phyloP scores from a whole-genome alignment of 2,329 filamentous ascomycete species.

The Lachnellula arida region DNA sequence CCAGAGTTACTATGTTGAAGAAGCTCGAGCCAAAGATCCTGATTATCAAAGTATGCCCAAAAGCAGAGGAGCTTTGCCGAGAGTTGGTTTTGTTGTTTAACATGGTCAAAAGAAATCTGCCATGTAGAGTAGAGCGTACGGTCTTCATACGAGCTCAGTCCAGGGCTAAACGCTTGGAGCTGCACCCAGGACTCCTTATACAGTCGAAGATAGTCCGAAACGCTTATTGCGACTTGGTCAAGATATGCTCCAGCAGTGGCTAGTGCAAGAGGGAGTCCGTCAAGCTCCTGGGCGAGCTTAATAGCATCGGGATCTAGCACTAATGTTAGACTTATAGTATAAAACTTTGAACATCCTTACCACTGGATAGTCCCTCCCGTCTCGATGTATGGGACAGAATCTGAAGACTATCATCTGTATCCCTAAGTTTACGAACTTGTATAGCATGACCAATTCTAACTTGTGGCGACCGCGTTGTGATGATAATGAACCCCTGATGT shows the following conservation, averaged over 20 bases:
- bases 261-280: conserved; percentile 44
- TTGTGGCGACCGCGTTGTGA: conserved; percentile 13
- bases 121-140: conserved; percentile 35
- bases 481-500: conserved; percentile 15
- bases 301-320: conserved; percentile 12
- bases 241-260: conserved; percentile 44
- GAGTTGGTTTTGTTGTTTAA: conserved; percentile 28
- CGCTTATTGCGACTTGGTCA: conserved; percentile 36
- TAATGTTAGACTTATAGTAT: conserved; percentile 4
- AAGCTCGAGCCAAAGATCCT: conserved; percentile 42
- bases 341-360: conserved; percentile 5
- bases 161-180: conserved; percentile 29
- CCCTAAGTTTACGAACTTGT: conserved; percentile 1
- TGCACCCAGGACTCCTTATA: conserved; percentile 38
- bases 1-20: conserved; percentile 27
- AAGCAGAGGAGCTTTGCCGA: conserved; percentile 36
- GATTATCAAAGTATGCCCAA: conserved; percentile 41
- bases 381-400: conserved; percentile 9
- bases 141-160: conserved; percentile 38
- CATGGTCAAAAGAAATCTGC: conserved; percentile 36
- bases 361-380: conserved; percentile 2
- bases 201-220: conserved; percentile 37
- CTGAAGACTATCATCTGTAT: conserved; percentile 10
- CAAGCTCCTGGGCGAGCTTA: conserved; percentile 27
- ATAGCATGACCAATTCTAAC: conserved; percentile 7